Percentiles rank a stretch among this genome's conserved stretches.
Conservation (phyloP, 129 eudicot genomes). For the Centrapalus pauciflorus region DNA sequence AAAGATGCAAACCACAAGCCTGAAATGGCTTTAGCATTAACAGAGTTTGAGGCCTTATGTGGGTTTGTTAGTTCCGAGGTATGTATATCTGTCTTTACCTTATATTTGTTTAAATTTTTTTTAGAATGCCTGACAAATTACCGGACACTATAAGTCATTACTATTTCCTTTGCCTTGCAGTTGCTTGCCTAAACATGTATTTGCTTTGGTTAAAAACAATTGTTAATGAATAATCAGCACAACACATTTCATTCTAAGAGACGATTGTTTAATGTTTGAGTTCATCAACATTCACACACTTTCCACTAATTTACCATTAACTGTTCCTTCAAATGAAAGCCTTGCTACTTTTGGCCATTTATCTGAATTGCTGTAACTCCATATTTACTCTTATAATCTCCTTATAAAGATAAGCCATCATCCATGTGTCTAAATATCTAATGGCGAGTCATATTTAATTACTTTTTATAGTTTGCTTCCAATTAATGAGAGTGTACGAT, state of each 20-base stretch:
- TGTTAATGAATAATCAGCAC: no score
- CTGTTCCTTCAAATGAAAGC: not conserved
- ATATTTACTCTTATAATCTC: no score
- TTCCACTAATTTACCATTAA: not conserved
- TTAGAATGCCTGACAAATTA: not conserved
- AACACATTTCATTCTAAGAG: not conserved
- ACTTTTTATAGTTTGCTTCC: no score
- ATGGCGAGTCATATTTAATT: no score
- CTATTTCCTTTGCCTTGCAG: not conserved
- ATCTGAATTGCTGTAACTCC: no score
- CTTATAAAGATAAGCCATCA: not conserved
- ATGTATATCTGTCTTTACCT: not conserved
- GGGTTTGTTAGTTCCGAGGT: slow-evolving; percentile 83
- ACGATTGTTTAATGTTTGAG: not conserved
- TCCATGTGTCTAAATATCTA: not conserved
- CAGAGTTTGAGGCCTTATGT: slow-evolving; percentile 87
- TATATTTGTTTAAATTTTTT: not conserved
- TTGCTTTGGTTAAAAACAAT: no score
- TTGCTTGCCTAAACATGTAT: no score
- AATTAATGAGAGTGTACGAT: not conserved
- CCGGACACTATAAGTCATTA: not conserved
- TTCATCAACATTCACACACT: not conserved
- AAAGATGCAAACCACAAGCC: slow-evolving; percentile 95
- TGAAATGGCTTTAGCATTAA: slow-evolving; percentile 90
- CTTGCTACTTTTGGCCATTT: not conserved